phyloP scores from a whole-genome alignment of 225 moss, liverwort and hornwort species.

The Antitrichia curtipendula region DNA sequence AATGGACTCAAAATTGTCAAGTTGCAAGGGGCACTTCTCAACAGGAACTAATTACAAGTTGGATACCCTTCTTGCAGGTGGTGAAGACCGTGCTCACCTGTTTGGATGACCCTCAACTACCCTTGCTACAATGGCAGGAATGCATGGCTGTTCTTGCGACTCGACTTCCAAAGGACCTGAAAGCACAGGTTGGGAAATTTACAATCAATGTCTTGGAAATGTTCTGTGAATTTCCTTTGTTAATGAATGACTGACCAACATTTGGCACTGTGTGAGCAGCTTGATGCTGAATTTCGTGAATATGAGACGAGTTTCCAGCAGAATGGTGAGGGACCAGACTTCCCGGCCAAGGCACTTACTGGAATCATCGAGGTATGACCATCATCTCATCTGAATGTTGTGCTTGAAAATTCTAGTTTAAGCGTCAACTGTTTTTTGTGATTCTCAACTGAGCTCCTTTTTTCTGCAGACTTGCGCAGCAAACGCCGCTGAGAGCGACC shows the following conservation, averaged over 20 bases:
- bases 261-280: slow-evolving; percentile 30
- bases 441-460: neutral
- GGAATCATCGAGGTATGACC: slow-evolving; percentile 57
- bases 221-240: neutral
- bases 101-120: slow-evolving; percentile 88
- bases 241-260: neutral
- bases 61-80: slow-evolving; percentile 44
- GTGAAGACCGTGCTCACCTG: slow-evolving; percentile 77
- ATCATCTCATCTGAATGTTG: neutral
- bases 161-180: slow-evolving; percentile 84
- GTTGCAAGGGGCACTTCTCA: neutral
- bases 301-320: slow-evolving; percentile 67
- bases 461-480: slow-evolving; percentile 24
- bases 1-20: neutral
- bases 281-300: slow-evolving; percentile 61
- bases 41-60: neutral
- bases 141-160: slow-evolving; percentile 87
- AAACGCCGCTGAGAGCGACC: slow-evolving; percentile 37
- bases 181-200: slow-evolving; percentile 39
- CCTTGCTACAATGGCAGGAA: slow-evolving; percentile 95
- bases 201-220: neutral
- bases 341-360: slow-evolving; percentile 69
- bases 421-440: neutral
- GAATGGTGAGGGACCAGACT: slow-evolving; percentile 53
- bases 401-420: neutral